Conservation (phyloP, 228 moss, liverwort and hornwort species). For the Sphagnum magellanicum region DNA sequence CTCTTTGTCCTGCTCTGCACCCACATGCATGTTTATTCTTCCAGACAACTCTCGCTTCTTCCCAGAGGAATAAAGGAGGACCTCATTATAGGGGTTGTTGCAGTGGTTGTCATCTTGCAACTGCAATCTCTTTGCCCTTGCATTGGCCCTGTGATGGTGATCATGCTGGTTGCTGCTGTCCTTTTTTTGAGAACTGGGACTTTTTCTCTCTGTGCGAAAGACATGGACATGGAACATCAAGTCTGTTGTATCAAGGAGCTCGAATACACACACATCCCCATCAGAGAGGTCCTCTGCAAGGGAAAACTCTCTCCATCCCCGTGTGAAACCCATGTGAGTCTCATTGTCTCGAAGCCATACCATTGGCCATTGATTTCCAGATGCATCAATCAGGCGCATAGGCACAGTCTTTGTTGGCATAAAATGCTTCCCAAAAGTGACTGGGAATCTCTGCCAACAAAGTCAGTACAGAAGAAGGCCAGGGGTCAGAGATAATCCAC, state of each 20-base stretch:
- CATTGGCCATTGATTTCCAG: constrained; percentile 39
- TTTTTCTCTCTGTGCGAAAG: constrained; percentile 26
- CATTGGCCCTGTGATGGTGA: constrained; percentile 1
- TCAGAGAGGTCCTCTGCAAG: constrained; percentile 29
- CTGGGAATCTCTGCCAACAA: constrained; percentile 27
- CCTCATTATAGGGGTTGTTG: not conserved
- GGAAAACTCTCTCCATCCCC: constrained; percentile 42
- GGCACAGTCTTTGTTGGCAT: constrained; percentile 41
- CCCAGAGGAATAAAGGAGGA: not conserved
- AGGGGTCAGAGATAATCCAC: too few relatives aligned
- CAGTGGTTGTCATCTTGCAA: not conserved
- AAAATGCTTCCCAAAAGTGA: constrained; percentile 45
- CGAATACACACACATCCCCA: constrained; percentile 42
- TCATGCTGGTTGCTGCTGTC: too few relatives aligned
- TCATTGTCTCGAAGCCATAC: constrained; percentile 46
- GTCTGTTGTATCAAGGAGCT: constrained; percentile 29
- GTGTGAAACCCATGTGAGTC: constrained; percentile 45
- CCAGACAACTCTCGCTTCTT: constrained; percentile 7
- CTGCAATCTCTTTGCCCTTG: constrained; percentile 21
- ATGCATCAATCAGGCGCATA: constrained; percentile 30
- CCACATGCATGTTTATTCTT: constrained; percentile 1
- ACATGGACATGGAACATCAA: constrained; percentile 28
- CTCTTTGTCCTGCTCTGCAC: constrained; percentile 6
- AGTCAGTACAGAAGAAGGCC: too few relatives aligned
- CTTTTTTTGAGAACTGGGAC: not conserved